These are phyloP conservation scores for Penicillium paxilli DNA, from an alignment of 495 filamentous ascomycete genomes.

Conservation along the genomic window DNA sequence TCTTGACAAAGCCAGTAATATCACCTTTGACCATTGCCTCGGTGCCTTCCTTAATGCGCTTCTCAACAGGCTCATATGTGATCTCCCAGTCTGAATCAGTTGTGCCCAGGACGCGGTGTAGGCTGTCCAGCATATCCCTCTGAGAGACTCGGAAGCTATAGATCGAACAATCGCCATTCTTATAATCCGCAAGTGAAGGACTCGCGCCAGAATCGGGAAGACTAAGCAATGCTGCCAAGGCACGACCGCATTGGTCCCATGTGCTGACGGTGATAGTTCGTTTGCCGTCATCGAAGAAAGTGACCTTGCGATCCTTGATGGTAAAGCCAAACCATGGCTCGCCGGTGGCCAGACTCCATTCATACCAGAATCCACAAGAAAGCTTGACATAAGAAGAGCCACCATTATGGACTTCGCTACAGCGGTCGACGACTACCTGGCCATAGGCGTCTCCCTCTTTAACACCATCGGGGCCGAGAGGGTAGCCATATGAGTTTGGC, in stretches of 20 bases:
- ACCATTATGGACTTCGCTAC: slow-evolving; percentile 41
- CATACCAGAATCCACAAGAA: slow-evolving; percentile 54
- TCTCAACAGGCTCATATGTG: slow-evolving; percentile 32
- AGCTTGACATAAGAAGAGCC: slow-evolving; percentile 50
- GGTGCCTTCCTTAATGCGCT: slow-evolving; percentile 45
- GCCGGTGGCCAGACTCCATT: slow-evolving; percentile 41
- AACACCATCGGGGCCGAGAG: slow-evolving; percentile 17
- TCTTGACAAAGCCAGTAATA: slow-evolving; percentile 15
- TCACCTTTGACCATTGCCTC: slow-evolving; percentile 44
- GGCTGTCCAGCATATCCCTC: slow-evolving; percentile 52
- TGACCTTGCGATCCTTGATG: slow-evolving; percentile 36
- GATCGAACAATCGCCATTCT: slow-evolving; percentile 42
- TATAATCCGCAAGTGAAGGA: slow-evolving; percentile 29
- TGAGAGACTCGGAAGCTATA: slow-evolving; percentile 51
- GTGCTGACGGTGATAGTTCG: slow-evolving; percentile 40
- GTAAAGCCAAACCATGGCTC: slow-evolving; percentile 47
- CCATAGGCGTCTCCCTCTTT: slow-evolving; percentile 25
- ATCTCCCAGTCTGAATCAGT: slow-evolving; percentile 56
- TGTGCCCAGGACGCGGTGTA: slow-evolving; percentile 53
- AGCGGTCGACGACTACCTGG: neutral
- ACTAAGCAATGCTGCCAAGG: slow-evolving; percentile 41
- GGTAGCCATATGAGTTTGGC: slow-evolving; percentile 58
- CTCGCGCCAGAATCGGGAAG: slow-evolving; percentile 29
- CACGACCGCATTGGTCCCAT: slow-evolving; percentile 44
- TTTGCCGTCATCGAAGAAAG: slow-evolving; percentile 51